Percentiles rank a stretch among this genome's conserved stretches.
Conservation (phyloP, 2,329 filamentous ascomycete genomes). For the Aspergillus niger region DNA sequence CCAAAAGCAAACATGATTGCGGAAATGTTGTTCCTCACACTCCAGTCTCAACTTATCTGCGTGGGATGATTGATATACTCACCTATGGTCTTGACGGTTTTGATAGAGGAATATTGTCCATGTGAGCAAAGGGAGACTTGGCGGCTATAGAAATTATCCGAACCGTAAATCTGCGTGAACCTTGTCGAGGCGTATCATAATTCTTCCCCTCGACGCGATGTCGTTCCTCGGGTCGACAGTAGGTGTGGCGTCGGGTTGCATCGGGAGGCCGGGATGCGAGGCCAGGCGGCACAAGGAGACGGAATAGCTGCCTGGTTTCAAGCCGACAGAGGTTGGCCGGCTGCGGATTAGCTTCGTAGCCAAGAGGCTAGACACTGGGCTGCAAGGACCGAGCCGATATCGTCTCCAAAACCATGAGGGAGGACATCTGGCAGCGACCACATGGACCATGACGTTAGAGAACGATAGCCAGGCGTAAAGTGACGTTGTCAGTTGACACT, state of each 20-base stretch:
- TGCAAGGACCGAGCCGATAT: background rate
- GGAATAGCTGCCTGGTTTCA: background rate
- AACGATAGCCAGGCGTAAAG: background rate
- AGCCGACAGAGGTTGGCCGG: background rate
- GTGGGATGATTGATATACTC: background rate
- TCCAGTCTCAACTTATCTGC: background rate
- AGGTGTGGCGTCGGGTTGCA: constrained; percentile 1
- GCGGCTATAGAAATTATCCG: too few species aligned
- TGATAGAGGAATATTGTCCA: background rate
- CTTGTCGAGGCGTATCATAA: background rate
- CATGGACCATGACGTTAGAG: background rate
- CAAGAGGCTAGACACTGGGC: background rate
- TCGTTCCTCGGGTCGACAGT: background rate
- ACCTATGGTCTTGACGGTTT: background rate
- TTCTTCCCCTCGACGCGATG: too few species aligned
- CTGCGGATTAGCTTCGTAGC: background rate
- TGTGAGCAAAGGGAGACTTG: background rate
- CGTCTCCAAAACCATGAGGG: background rate
- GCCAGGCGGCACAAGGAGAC: background rate
- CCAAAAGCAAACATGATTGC: background rate
- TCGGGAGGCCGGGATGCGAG: background rate
- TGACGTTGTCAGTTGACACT: background rate
- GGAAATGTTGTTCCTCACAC: background rate
- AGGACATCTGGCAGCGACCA: background rate
- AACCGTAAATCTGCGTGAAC: too few species aligned